Percentiles rank a stretch among this genome's conserved stretches.
These are phyloP conservation scores for Lodderomyces elongisporus DNA, from an alignment of 1,139 yeast species.

Conservation along the genomic window DNA sequence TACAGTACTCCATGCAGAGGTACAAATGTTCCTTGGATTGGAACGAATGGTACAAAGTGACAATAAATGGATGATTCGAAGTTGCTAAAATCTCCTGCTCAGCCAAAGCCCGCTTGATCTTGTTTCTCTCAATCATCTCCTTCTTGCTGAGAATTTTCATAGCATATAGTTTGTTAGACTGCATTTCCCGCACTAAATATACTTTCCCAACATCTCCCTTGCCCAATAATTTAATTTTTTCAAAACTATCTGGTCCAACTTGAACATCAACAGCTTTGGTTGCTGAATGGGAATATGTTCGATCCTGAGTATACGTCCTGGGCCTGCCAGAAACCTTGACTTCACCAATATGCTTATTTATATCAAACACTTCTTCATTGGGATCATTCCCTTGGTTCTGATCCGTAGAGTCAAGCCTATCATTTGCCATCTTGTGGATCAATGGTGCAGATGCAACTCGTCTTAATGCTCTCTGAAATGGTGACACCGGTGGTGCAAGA, in stretches of 20 bases:
- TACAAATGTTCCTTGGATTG: constrained; percentile 92
- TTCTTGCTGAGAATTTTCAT: constrained; percentile 87
- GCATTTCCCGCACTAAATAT: constrained; percentile 79
- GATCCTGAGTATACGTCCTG: constrained; percentile 48
- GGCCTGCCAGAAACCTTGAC: constrained; percentile 42
- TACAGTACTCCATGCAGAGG: constrained; percentile 96
- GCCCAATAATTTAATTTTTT: constrained; percentile 81
- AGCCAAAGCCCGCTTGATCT: constrained; percentile 88
- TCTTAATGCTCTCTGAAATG: constrained; percentile 53
- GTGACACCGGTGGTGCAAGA: constrained; percentile 19
- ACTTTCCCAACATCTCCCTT: constrained; percentile 99
- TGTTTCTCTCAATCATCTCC: constrained; percentile 93
- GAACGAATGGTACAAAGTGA: constrained; percentile 91
- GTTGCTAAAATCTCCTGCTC: constrained; percentile 96
- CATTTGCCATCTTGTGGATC: constrained; percentile 37
- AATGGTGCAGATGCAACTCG: constrained; percentile 83
- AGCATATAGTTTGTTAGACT: constrained; percentile 73
- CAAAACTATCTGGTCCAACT: constrained; percentile 84
- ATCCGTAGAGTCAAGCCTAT: constrained; percentile 7
- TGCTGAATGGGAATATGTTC: constrained; percentile 69
- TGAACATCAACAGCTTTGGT: constrained; percentile 71
- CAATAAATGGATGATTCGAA: constrained; percentile 94
- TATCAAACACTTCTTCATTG: constrained; percentile 30
- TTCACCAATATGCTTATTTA: constrained; percentile 53
- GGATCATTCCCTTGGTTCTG: constrained; percentile 6